Conservation (phyloP, 805 yeast genomes). For the Pichia scutulata region DNA sequence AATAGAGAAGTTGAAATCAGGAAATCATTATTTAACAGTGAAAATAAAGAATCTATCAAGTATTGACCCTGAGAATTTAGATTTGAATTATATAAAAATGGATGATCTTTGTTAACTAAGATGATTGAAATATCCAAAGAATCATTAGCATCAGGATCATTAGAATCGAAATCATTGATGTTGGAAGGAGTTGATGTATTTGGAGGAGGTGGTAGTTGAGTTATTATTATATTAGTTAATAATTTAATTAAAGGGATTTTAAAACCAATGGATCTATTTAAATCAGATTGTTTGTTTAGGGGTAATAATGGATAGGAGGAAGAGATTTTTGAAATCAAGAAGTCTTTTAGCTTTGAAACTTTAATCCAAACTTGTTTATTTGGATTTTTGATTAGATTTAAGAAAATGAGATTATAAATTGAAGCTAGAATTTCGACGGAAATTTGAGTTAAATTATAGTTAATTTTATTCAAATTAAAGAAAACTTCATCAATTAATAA, state of each 20-base stretch:
- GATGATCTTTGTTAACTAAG: slow-evolving; percentile 50
- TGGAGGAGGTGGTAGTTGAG: slow-evolving; percentile 46
- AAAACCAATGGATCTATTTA: slow-evolving; percentile 45
- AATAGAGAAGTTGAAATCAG: slow-evolving; percentile 49
- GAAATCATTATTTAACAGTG: slow-evolving; percentile 47
- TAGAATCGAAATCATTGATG: too few species aligned
- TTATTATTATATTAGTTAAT: slow-evolving; percentile 48
- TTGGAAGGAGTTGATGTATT: background rate
- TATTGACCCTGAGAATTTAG: slow-evolving; percentile 68
- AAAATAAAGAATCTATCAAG: slow-evolving; percentile 57
- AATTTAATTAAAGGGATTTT: slow-evolving; percentile 69
- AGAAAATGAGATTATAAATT: slow-evolving; percentile 38
- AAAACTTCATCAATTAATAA: slow-evolving; percentile 14
- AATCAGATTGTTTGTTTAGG: slow-evolving; percentile 43
- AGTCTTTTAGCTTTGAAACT: slow-evolving; percentile 46
- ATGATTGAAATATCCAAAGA: slow-evolving; percentile 36
- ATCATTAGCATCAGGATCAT: background rate
- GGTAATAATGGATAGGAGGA: slow-evolving; percentile 45
- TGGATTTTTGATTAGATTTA: slow-evolving; percentile 39
- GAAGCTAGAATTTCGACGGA: slow-evolving; percentile 32
- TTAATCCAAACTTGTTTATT: slow-evolving; percentile 47
- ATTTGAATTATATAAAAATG: slow-evolving; percentile 42
- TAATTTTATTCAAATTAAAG: slow-evolving; percentile 9
- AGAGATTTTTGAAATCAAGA: slow-evolving; percentile 55
- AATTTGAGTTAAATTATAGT: slow-evolving; percentile 18